Base-by-base conservation (phyloP, 768 basidiomycete species). In the Clavaria fumosa region DNA sequence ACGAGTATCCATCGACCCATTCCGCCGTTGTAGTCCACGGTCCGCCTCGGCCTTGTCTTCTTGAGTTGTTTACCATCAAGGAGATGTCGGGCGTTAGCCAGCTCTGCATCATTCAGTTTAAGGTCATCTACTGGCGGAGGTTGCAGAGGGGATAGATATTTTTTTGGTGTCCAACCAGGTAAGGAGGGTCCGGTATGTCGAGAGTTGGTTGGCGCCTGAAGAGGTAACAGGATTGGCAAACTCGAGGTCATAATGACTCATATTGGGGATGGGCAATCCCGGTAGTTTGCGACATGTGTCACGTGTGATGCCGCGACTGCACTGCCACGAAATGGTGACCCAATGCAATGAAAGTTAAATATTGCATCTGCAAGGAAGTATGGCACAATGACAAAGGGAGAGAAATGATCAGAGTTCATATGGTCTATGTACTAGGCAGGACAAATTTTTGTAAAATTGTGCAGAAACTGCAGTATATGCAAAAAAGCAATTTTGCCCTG, bases 1-100 rank as follows among this genome's bases (percentile, higher is more conserved):
- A 95, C 90, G 60, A 88, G 53, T 38, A 67, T 58, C 89, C 85
- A 95, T 45, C 89, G 68, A 11, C 80, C 83, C 58, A 93, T 66
- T 2, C 78, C 77, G 20, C 89, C 90, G 47, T 81, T 80, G 48
- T 90, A 97, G 58, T 97, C 95, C 9, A 97, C 91, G 14, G 95
- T 96, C 60, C 89, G 63, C 38, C 91, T 63, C 15, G 95, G 90
- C 43, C 89, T 71, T 33, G 84, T 90, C 64, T 89, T 91, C 68
- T 88, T 93, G 44, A 81, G 69, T 12, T 75, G 61, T 54, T 82
- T 84, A 3, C 85, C 84, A 49, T 88, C 86, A 44, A 82, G 62
- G 48, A 72, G 60, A 50, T 75, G 77, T 34, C 77, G 61, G 20
- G 71, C 75, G 47, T 68, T 75, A 1, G 82, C 84, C 43, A 84